Evolutionary conservation across 108 stramenopile genomes (phyloP), one percentile per base, ranked within the genome.

Genomic region (Thalassiosira profunda): DNA sequence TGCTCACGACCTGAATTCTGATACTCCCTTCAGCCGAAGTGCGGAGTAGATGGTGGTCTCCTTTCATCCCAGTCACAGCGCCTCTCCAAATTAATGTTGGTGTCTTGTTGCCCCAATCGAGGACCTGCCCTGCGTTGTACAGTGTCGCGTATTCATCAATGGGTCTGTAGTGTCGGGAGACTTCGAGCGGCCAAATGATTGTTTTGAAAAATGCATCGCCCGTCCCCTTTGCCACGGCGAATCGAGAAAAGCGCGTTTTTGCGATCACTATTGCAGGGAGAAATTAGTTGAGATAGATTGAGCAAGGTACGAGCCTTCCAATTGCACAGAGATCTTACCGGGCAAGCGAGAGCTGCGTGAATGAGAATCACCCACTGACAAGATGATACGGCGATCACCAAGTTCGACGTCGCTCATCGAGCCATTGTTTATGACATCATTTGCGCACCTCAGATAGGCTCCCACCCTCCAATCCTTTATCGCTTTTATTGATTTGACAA

Each of bases 71-170:
- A 17, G 59, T 61, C 15, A 20, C 15, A 25, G 15, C 42, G 26
- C 59, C 59, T 41, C 59, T 61, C 59, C 59, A 61, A 7, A 61
- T 28, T n/a, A 61, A 10, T 42, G 21, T 15, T 44, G 38, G 25
- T 25, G 12, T 61, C 20, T 61, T 61, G 0, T 61, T 20, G 5
- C 31, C 42, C 59, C 59, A 61, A 20, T 44, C 20, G 24, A 14
- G 5, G 5, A 42, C 41, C 17, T 61, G 14, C 24, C 41, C 41
- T 10, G n/a, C 9, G 12, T 28, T 36, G 4, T 8, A 44, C 10
- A 61, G 59, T 28, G 43, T 10, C 6, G 14, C 33, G 52, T 53
- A 53, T 21, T 61, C 59, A 34, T n/a, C 18, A 9, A 58, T 11
- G 5, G 42, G 41, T 15, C 10, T 17, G 23, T 24, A 61, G 25